Evolutionary conservation across 2,329 filamentous ascomycete species (phyloP).

Genomic region (Microsporum canis): DNA sequence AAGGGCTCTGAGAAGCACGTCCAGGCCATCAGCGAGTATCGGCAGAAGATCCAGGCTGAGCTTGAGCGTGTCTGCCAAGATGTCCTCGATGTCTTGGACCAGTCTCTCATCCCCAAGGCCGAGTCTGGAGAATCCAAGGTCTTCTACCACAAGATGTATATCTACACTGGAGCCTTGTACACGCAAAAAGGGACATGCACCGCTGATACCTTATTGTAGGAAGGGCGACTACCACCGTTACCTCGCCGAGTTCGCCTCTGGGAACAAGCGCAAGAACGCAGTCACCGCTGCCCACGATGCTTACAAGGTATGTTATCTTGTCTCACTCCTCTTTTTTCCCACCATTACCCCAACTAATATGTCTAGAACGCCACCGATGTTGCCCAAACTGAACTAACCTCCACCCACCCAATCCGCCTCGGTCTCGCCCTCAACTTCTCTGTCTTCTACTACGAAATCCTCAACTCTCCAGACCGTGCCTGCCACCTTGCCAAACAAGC

Average conservation of each 20-base stretch:
- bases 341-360: neutral
- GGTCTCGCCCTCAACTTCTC: slow-evolving; percentile 98
- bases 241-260: slow-evolving; percentile 83
- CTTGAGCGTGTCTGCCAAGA: slow-evolving; percentile 97
- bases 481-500: slow-evolving; percentile 99
- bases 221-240: slow-evolving; percentile 97
- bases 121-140: slow-evolving; percentile 98
- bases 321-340: neutral
- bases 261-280: slow-evolving; percentile 82
- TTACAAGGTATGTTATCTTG: slow-evolving; percentile 63
- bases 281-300: slow-evolving; percentile 83
- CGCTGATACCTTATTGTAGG: slow-evolving; percentile 40
- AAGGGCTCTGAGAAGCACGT: slow-evolving; percentile 97
- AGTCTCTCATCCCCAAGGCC: slow-evolving; percentile 88
- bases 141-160: slow-evolving; percentile 99
- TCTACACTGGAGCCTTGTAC: slow-evolving; percentile 17
- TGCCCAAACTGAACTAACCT: slow-evolving; percentile 92
- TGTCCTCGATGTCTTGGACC: slow-evolving; percentile 87
- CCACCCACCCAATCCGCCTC: slow-evolving; percentile 95
- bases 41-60: slow-evolving; percentile 95
- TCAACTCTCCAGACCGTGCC: slow-evolving; percentile 94
- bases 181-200: slow-evolving; percentile 1
- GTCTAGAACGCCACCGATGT: slow-evolving; percentile 87
- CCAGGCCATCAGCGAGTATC: slow-evolving; percentile 87
- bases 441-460: slow-evolving; percentile 98